Evolutionary conservation across 2,329 filamentous ascomycete species (phyloP).

Genomic region (Trichophyton equinum): DNA sequence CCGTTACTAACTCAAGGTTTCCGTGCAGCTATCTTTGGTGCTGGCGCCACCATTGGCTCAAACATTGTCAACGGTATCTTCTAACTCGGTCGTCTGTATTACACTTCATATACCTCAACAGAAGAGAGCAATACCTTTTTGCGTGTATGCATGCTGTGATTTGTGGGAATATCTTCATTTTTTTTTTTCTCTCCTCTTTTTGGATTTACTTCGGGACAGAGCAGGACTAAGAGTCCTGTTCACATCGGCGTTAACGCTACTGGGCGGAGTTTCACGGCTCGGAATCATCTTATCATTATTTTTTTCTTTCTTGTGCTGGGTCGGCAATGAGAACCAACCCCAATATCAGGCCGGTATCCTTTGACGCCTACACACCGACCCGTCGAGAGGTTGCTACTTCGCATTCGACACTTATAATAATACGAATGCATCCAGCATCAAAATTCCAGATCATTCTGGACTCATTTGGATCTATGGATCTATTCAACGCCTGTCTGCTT

Average conservation of each 20-base stretch:
- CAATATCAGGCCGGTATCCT: background rate
- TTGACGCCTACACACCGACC: background rate
- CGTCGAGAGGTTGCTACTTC: background rate
- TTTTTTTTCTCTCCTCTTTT: background rate
- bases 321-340: background rate
- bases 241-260: background rate
- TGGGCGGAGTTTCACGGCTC: background rate
- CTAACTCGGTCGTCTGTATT: constrained; percentile 32
- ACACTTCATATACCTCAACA: background rate
- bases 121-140: background rate
- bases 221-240: background rate
- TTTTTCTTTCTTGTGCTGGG: background rate
- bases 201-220: background rate
- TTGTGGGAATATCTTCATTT: background rate
- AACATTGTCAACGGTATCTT: constrained; percentile 89
- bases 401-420: background rate
- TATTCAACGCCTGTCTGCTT: background rate
- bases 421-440: background rate
- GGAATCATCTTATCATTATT: background rate
- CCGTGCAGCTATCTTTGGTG: constrained; percentile 66
- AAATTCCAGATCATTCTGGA: background rate
- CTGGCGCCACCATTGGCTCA: constrained; percentile 77
- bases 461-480: background rate
- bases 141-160: background rate
- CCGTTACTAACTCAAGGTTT: constrained; percentile 32